These are phyloP conservation scores for Erythrophleum fordii DNA, from an alignment of 306 rosid genomes.

Conservation along the genomic window DNA sequence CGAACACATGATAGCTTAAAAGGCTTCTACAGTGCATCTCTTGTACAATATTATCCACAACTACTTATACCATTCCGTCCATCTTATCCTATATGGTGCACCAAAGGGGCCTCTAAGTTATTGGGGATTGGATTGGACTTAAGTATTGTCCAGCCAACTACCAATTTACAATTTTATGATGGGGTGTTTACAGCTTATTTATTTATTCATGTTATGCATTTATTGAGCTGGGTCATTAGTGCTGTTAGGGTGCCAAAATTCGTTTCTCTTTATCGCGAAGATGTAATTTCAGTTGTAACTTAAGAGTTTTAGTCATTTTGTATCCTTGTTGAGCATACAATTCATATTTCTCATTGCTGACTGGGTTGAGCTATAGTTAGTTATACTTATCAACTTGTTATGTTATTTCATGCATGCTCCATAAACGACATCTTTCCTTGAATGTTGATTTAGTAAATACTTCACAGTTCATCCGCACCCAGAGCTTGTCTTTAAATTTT, in stretches of 20 bases:
- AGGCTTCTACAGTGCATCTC: too few species aligned
- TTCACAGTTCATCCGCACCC: neutral
- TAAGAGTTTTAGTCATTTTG: conserved; percentile 4
- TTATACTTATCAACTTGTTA: neutral
- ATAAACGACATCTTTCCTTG: conserved; percentile 5
- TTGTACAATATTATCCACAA: too few species aligned
- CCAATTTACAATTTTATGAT: neutral
- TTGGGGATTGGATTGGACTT: conserved; percentile 6
- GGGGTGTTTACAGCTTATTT: conserved; percentile 17
- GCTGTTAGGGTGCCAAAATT: neutral
- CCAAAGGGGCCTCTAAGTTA: neutral
- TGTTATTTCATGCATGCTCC: conserved; percentile 1
- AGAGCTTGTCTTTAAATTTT: neutral
- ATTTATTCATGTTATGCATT: neutral
- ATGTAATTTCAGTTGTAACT: neutral
- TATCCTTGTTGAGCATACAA: neutral
- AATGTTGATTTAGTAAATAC: conserved; percentile 7
- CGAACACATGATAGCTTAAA: too few species aligned
- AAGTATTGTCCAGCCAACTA: neutral
- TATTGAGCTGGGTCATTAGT: neutral
- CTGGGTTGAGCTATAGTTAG: conserved; percentile 12
- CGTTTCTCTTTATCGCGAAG: neutral
- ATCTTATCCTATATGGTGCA: too few species aligned
- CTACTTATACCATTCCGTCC: too few species aligned
- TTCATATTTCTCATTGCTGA: conserved; percentile 22